These are phyloP conservation scores for Cicer cuneatum DNA, from an alignment of 306 rosid species.

Conservation along the genomic window DNA sequence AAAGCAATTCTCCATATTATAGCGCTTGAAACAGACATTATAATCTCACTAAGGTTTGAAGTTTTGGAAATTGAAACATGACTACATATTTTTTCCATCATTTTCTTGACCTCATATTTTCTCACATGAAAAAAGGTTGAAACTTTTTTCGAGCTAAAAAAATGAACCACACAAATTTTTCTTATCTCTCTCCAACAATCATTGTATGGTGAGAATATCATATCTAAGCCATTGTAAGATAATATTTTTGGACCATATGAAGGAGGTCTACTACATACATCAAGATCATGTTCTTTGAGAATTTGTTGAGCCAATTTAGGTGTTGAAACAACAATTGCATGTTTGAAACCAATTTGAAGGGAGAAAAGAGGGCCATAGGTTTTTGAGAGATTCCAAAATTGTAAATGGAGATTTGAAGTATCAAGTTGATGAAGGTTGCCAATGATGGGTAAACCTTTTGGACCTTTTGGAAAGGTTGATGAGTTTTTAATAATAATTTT, in stretches of 20 bases:
- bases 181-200: slow-evolving; percentile 21
- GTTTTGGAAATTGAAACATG: neutral
- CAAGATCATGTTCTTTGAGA: slow-evolving; percentile 19
- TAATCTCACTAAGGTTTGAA: slow-evolving; percentile 24
- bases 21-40: slow-evolving; percentile 6
- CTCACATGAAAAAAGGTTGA: slow-evolving; percentile 4
- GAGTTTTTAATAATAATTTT: neutral
- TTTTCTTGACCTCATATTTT: slow-evolving; percentile 3
- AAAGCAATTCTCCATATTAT: slow-evolving; percentile 25
- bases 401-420: slow-evolving; percentile 7
- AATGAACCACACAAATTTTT: slow-evolving; percentile 18
- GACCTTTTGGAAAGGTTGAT: slow-evolving; percentile 6
- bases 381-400: slow-evolving; percentile 8
- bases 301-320: neutral
- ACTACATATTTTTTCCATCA: neutral
- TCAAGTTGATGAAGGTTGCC: slow-evolving; percentile 32
- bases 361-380: slow-evolving; percentile 20
- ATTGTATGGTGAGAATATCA: slow-evolving; percentile 18
- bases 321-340: slow-evolving; percentile 11
- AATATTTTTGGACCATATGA: neutral
- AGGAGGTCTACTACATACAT: neutral
- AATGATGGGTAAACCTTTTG: slow-evolving; percentile 3
- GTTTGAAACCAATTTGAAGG: slow-evolving; percentile 10
- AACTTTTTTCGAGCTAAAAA: slow-evolving; percentile 19
- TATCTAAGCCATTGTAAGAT: slow-evolving; percentile 16